These are phyloP conservation scores for Neltuma alba DNA, from an alignment of 306 rosid genomes.

Conservation along the genomic window DNA sequence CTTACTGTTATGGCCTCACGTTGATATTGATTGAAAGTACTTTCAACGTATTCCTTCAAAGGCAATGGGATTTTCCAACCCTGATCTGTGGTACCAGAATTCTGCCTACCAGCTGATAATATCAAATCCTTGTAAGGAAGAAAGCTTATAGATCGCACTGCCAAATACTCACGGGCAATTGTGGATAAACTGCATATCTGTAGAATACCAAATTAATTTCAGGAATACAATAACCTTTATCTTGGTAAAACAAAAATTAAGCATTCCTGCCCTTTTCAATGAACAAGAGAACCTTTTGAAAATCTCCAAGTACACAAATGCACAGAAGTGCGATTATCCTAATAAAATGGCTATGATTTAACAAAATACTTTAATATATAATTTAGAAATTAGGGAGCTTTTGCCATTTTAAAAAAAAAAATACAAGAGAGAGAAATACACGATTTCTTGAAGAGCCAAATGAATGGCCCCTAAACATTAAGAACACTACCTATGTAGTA, in stretches of 20 bases:
- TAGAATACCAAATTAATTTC: conserved; percentile 32
- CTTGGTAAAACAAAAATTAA: conserved; percentile 11
- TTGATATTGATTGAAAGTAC: conserved; percentile 75
- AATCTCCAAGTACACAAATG: not conserved
- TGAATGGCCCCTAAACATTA: not conserved
- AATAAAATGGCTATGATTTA: not conserved
- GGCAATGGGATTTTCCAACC: conserved; percentile 80
- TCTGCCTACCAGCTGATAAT: conserved; percentile 57
- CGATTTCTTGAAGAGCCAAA: too few species aligned
- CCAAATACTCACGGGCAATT: conserved; percentile 81
- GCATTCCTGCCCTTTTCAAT: not conserved
- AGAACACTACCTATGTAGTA: not conserved
- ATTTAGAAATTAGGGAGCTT: too few species aligned
- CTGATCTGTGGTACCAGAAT: conserved; percentile 47
- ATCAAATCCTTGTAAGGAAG: conserved; percentile 89
- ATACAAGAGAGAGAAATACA: not conserved
- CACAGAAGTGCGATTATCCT: not conserved
- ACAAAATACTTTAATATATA: too few species aligned
- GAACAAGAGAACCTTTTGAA: not conserved
- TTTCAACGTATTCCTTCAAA: conserved; percentile 67
- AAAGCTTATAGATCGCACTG: conserved; percentile 60
- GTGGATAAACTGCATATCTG: conserved; percentile 95
- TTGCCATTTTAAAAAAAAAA: not conserved
- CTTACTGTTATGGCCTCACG: conserved; percentile 83
- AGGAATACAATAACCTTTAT: conserved; percentile 23